phyloP scores from a whole-genome alignment of 192 early-diverging fungal genomes.

The Entophlyctis luteolus region DNA sequence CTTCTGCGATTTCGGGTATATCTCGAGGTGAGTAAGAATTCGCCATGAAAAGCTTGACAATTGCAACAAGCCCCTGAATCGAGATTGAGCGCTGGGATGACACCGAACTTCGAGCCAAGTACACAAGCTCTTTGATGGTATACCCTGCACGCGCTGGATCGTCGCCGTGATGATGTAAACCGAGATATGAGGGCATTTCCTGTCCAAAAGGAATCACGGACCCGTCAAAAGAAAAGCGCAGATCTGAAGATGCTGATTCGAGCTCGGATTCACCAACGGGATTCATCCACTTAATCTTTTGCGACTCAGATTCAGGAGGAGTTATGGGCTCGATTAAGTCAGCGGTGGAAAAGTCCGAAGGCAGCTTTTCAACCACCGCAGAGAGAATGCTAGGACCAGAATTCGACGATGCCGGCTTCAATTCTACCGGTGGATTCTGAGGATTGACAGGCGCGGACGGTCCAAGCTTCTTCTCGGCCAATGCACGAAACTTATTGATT shows the following conservation, averaged over 20 bases:
- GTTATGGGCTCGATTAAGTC: neutral
- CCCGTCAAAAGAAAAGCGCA: slow-evolving; percentile 80
- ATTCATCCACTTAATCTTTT: slow-evolving; percentile 44
- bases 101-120: slow-evolving; percentile 1
- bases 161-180: slow-evolving; percentile 87
- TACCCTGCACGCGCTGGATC: slow-evolving; percentile 83
- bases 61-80: neutral
- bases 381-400: too few relatives aligned
- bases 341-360: neutral
- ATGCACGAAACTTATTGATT: slow-evolving; percentile 57
- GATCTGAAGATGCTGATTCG: slow-evolving; percentile 44
- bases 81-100: neutral
- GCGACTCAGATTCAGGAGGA: slow-evolving; percentile 28
- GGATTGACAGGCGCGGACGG: too few relatives aligned
- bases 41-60: neutral
- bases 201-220: slow-evolving; percentile 54
- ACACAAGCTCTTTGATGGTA: slow-evolving; percentile 18
- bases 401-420: too few relatives aligned
- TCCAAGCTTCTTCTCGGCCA: neutral
- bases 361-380: too few relatives aligned
- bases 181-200: slow-evolving; percentile 57
- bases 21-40: neutral
- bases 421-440: too few relatives aligned
- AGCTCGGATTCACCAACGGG: slow-evolving; percentile 38
- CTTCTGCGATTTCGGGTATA: neutral